These are phyloP conservation scores for Aspergillus versicolor DNA, from an alignment of 2,329 filamentous ascomycete species.

Conservation along the genomic window DNA sequence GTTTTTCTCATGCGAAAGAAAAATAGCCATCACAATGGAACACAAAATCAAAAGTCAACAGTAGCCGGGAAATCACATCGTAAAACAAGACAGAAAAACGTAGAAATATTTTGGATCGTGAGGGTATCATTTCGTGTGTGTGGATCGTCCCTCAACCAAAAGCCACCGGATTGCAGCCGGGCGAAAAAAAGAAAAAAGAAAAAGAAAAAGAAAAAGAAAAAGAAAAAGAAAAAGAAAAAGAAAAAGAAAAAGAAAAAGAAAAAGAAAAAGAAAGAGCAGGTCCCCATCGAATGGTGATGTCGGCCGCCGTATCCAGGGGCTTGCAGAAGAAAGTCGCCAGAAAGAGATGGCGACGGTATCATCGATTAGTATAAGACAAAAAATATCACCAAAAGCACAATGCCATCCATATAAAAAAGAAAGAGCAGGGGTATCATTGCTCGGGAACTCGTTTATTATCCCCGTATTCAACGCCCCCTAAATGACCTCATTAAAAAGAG, in stretches of 20 bases:
- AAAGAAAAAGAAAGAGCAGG: background rate
- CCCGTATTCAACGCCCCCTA: slow-evolving; percentile 36
- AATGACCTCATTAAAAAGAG: slow-evolving; percentile 7
- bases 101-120: slow-evolving; percentile 21
- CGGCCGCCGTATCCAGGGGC: slow-evolving; percentile 15
- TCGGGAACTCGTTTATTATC: slow-evolving; percentile 44
- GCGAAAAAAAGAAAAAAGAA: slow-evolving; percentile 11
- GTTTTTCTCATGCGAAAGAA: background rate
- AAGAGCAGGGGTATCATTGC: slow-evolving; percentile 40
- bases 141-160: slow-evolving; percentile 19
- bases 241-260: slow-evolving; percentile 5
- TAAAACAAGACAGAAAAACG: slow-evolving; percentile 7
- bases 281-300: slow-evolving; percentile 9
- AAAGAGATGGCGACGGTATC: slow-evolving; percentile 16
- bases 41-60: background rate
- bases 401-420: slow-evolving; percentile 19
- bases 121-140: slow-evolving; percentile 32
- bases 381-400: slow-evolving; percentile 15
- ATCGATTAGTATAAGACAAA: slow-evolving; percentile 27
- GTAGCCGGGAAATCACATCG: background rate
- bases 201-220: background rate
- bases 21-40: background rate
- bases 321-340: background rate
- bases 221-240: background rate
- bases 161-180: slow-evolving; percentile 13